Percentiles rank a stretch among this genome's conserved stretches.
Evolutionary conservation across 2,329 filamentous ascomycete genomes (phyloP).

Genomic region (Fusarium secorum): DNA sequence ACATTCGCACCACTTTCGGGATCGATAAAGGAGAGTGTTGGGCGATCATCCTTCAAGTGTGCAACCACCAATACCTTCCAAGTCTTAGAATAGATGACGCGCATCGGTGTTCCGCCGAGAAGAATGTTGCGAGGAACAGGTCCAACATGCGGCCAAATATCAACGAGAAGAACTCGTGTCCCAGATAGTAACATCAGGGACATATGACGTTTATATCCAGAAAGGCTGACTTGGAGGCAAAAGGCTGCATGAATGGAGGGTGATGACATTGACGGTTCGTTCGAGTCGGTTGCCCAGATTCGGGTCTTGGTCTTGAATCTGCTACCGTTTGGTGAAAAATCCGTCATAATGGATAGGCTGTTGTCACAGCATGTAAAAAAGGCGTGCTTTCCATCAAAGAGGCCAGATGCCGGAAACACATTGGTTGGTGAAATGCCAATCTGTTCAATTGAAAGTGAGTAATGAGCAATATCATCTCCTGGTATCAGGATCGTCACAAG

Average conservation of each 20-base stretch:
- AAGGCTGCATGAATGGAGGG: conserved; percentile 59
- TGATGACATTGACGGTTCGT: conserved; percentile 54
- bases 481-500: conserved; percentile 52
- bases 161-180: conserved; percentile 60
- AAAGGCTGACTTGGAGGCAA: conserved; percentile 52
- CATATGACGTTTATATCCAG: conserved; percentile 49
- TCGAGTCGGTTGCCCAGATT: conserved; percentile 62
- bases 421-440: conserved; percentile 49
- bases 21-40: conserved; percentile 65
- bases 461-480: conserved; percentile 27
- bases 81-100: conserved; percentile 62
- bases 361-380: conserved; percentile 60
- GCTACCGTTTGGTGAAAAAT: conserved; percentile 42
- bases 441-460: conserved; percentile 44
- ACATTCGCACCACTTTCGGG: conserved; percentile 61
- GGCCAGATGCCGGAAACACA: conserved; percentile 43
- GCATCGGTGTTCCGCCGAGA: conserved; percentile 57
- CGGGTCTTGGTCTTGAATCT: conserved; percentile 53
- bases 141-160: conserved; percentile 56
- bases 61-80: conserved; percentile 64
- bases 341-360: conserved; percentile 53
- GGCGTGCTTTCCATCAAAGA: conserved; percentile 38
- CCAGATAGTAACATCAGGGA: conserved; percentile 60
- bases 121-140: conserved; percentile 60
- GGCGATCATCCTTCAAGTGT: conserved; percentile 51